Evolutionary conservation across 169 alveolate species (phyloP).

Genomic region (Plasmodium gallinaceum): DNA sequence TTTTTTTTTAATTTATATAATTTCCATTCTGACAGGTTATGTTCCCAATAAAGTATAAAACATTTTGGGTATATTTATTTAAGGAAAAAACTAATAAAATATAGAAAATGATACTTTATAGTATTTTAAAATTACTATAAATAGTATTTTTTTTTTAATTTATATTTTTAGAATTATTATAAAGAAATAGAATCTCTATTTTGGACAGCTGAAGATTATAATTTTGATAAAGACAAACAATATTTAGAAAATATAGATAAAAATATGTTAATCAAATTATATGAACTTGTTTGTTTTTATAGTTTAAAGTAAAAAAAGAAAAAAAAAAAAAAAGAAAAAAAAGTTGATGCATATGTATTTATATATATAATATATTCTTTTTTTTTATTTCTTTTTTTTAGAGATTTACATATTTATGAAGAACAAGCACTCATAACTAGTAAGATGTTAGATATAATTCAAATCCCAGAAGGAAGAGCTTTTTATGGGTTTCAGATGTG

Average conservation of each 20-base stretch:
- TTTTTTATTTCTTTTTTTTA: conserved; percentile 7
- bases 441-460: conserved; percentile 90
- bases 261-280: conserved; percentile 54
- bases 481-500: conserved; percentile 95
- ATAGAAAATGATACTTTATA: background rate
- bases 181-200: conserved; percentile 89
- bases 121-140: background rate
- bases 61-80: conserved; percentile 85
- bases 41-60: conserved; percentile 90
- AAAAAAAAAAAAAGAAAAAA: conserved; percentile 2
- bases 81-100: conserved; percentile 3
- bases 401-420: conserved; percentile 54
- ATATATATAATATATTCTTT: background rate
- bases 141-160: background rate
- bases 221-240: conserved; percentile 86
- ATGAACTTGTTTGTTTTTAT: conserved; percentile 74
- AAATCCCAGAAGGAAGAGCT: conserved; percentile 95
- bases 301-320: conserved; percentile 59
- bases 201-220: conserved; percentile 93
- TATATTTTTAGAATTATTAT: conserved; percentile 82
- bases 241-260: conserved; percentile 64
- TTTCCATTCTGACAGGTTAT: conserved; percentile 57
- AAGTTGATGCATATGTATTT: background rate
- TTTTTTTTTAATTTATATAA: no score
- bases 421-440: conserved; percentile 83